A percentile compares a stretch with the other conserved stretches of the same genome.
phyloP scores from a whole-genome alignment of 2,329 filamentous ascomycete genomes.

The Sphaerulina populicola region DNA sequence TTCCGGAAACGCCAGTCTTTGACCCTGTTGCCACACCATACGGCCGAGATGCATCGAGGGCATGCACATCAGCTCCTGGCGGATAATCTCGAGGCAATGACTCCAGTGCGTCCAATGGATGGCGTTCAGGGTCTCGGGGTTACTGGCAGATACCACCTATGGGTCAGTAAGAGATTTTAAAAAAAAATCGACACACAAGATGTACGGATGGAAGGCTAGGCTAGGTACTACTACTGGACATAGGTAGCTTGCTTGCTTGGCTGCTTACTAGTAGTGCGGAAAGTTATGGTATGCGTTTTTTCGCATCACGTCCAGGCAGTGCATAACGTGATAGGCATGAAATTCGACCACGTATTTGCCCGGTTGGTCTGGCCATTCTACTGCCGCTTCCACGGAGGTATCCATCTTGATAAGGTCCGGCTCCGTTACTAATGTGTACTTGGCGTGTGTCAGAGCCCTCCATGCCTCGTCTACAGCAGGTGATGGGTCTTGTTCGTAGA shows the following conservation, averaged over 20 bases:
- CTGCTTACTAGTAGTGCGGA: not conserved
- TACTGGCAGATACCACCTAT: no score
- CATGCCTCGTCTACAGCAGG: constrained; percentile 2
- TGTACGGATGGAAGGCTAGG: no score
- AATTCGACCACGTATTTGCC: not conserved
- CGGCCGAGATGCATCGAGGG: not conserved
- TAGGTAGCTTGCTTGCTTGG: no score
- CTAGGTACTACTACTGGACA: no score
- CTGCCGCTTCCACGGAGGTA: not conserved
- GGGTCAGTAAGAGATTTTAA: no score
- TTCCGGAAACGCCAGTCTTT: not conserved
- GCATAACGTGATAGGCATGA: not conserved
- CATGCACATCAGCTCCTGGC: constrained; percentile 2
- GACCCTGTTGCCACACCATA: not conserved
- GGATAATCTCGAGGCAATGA: constrained; percentile 8
- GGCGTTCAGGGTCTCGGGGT: not conserved
- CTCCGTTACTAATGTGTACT: not conserved
- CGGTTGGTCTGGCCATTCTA: not conserved
- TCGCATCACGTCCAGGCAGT: not conserved
- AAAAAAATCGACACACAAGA: no score
- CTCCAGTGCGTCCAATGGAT: not conserved
- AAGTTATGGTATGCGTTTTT: not conserved
- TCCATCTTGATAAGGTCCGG: not conserved
- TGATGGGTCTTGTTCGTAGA: constrained; percentile 1
- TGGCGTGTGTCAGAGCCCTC: not conserved